Conservation (phyloP, 78 protist species). For the Paratrimastix pyriformis region DNA sequence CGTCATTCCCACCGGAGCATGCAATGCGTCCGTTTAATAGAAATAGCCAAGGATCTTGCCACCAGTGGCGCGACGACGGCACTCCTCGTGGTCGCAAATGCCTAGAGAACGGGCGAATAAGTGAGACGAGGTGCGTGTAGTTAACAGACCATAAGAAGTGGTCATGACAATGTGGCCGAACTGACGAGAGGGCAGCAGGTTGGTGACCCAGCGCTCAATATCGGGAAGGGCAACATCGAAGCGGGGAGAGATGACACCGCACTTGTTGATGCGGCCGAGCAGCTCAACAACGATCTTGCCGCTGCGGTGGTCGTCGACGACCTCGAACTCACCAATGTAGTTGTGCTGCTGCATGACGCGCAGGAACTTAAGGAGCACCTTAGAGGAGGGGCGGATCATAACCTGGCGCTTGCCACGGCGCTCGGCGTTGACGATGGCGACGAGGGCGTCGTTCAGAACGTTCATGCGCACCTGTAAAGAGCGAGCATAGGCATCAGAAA, state of each 20-base stretch:
- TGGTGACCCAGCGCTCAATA: conserved; percentile 70
- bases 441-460: conserved; percentile 85
- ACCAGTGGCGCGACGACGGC: conserved; percentile 86
- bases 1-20: too few species aligned
- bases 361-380: conserved; percentile 95
- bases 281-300: conserved; percentile 97
- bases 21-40: too few species aligned
- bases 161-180: conserved; percentile 96
- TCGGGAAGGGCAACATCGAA: conserved; percentile 63
- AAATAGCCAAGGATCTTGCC: conserved; percentile 93
- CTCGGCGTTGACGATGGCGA: conserved; percentile 91
- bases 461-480: conserved; percentile 82
- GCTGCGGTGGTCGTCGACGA: conserved; percentile 97
- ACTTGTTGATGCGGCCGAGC: conserved; percentile 98
- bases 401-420: conserved; percentile 97
- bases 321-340: conserved; percentile 99
- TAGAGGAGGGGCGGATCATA: conserved; percentile 89
- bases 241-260: conserved; percentile 98
- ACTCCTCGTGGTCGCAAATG: conserved; percentile 99
- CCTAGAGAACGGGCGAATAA: too few species aligned
- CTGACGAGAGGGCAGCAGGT: conserved; percentile 96
- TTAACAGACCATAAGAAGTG: conserved; percentile 66
- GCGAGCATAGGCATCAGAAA: too few species aligned
- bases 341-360: conserved; percentile 96
- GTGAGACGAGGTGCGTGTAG: too few species aligned